Conservation (phyloP, 768 basidiomycete species). For the Lactifluus echinatus region DNA sequence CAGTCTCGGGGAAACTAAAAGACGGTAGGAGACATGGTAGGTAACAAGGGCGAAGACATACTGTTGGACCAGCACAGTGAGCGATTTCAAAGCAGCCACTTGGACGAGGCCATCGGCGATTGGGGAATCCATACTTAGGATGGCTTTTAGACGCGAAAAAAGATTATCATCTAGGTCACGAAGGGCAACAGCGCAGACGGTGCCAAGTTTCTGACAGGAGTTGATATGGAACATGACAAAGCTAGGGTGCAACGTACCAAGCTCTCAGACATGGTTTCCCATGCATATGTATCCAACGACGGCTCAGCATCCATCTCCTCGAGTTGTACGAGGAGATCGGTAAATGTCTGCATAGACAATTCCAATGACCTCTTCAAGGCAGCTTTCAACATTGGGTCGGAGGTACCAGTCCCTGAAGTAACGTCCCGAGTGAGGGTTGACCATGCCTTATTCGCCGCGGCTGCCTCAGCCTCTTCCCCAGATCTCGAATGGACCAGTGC, state of each 20-base stretch:
- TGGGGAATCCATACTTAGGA: constrained; percentile 76
- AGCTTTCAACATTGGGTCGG: constrained; percentile 23
- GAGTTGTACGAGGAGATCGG: constrained; percentile 68
- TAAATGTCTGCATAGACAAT: constrained; percentile 67
- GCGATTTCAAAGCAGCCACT: constrained; percentile 82
- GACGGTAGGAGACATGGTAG: background rate
- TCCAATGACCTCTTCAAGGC: constrained; percentile 41
- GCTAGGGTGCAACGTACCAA: constrained; percentile 41
- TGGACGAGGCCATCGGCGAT: constrained; percentile 78
- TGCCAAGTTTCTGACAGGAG: constrained; percentile 64
- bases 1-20: constrained; percentile 71
- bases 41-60: constrained; percentile 26
- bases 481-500: constrained; percentile 4
- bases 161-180: constrained; percentile 61
- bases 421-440: constrained; percentile 50
- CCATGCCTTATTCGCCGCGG: constrained; percentile 82
- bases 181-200: constrained; percentile 68
- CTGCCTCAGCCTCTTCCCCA: constrained; percentile 53
- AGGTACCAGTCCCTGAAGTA: constrained; percentile 34
- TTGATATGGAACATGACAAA: background rate
- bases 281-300: constrained; percentile 77
- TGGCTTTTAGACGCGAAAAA: constrained; percentile 55
- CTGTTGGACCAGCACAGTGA: constrained; percentile 80
- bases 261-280: constrained; percentile 89
- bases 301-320: constrained; percentile 78